Conservation (phyloP, 2,329 filamentous ascomycete species). For the Aspergillus bombycis region DNA sequence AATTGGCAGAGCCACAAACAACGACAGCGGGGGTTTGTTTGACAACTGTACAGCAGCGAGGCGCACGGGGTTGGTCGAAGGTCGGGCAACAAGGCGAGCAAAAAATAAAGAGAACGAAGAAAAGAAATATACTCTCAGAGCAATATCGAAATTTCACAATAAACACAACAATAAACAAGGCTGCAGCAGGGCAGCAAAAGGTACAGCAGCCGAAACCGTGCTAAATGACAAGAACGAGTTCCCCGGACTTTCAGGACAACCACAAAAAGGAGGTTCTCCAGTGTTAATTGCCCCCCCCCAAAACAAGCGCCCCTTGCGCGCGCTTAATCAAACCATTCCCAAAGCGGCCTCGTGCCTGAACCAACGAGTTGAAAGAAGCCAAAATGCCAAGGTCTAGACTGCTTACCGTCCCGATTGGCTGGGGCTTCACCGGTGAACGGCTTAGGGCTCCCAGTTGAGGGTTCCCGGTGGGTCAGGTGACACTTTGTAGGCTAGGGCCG, state of each 20-base stretch:
- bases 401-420: conserved; percentile 1
- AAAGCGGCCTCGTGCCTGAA: conserved; percentile 23
- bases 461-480: conserved; percentile 12
- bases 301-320: conserved; percentile 45
- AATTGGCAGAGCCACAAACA: conserved; percentile 22
- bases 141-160: conserved; percentile 4
- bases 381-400: neutral
- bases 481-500: neutral
- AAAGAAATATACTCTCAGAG: conserved; percentile 13
- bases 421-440: neutral
- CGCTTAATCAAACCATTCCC: conserved; percentile 30
- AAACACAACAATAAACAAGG: conserved; percentile 8
- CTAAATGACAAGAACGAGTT: conserved; percentile 23
- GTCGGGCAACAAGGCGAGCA: conserved; percentile 25
- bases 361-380: neutral
- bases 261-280: conserved; percentile 36
- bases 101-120: conserved; percentile 22
- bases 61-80: conserved; percentile 17
- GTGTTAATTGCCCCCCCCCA: conserved; percentile 9
- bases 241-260: conserved; percentile 31
- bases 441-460: conserved; percentile 17
- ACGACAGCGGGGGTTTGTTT: conserved; percentile 16
- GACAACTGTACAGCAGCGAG: conserved; percentile 5
- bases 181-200: conserved; percentile 17
- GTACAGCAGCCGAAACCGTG: conserved; percentile 16